phyloP scores from a whole-genome alignment of 116 monocot species.

The Trichopus zeylanicus region DNA sequence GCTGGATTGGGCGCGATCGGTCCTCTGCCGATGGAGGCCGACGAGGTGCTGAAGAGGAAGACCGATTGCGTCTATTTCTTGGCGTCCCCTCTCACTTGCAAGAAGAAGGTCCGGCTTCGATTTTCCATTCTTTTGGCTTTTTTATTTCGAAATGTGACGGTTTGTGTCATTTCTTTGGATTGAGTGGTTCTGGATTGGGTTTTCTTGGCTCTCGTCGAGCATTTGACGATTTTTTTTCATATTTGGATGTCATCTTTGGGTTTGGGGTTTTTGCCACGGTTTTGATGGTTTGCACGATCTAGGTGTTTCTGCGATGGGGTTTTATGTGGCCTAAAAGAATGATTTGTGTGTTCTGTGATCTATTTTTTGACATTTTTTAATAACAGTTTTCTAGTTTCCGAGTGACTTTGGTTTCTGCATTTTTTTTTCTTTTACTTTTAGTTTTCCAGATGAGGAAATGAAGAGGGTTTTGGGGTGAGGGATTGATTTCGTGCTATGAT shows the following conservation, averaged over 20 bases:
- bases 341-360: too few relatives aligned
- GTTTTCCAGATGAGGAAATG: too few relatives aligned
- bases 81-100: slow-evolving; percentile 76
- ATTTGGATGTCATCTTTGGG: too few relatives aligned
- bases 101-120: slow-evolving; percentile 36
- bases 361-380: neutral
- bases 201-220: neutral
- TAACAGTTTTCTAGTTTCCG: neutral
- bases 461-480: neutral
- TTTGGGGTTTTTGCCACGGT: too few relatives aligned
- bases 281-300: too few relatives aligned
- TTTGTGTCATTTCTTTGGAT: too few relatives aligned
- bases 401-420: neutral
- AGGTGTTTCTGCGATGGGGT: too few relatives aligned
- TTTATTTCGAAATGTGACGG: neutral
- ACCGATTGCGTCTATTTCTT: slow-evolving; percentile 69
- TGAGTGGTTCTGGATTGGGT: too few relatives aligned
- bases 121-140: neutral
- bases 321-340: too few relatives aligned
- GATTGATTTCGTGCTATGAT: too few relatives aligned
- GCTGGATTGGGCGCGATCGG: neutral
- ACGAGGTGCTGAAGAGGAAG: slow-evolving; percentile 30
- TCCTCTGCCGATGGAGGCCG: slow-evolving; percentile 8
- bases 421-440: too few relatives aligned
- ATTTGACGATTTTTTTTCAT: neutral